Conservation (phyloP, 208 protist genomes). For the Phytomonas sp. region DNA sequence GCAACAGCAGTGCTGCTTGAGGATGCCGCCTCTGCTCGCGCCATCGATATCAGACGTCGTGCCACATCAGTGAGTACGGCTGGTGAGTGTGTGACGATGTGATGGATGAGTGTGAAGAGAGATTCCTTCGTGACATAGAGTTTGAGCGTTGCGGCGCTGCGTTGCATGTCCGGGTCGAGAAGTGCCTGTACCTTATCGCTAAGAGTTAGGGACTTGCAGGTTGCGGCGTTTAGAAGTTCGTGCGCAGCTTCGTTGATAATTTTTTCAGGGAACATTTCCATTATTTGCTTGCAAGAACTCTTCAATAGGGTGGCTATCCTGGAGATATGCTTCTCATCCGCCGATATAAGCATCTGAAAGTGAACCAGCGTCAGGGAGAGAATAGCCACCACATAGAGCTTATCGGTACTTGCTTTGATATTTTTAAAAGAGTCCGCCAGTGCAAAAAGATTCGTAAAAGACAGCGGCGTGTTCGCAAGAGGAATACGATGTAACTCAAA, state of each 20-base stretch:
- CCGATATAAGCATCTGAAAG: conserved; percentile 38
- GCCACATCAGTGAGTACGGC: conserved; percentile 18
- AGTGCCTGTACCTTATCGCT: conserved; percentile 54
- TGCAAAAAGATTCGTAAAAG: conserved; percentile 27
- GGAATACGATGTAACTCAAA: conserved; percentile 54
- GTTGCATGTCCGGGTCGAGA: conserved; percentile 33
- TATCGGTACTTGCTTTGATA: conserved; percentile 19
- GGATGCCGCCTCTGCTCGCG: conserved; percentile 20
- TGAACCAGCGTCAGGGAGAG: conserved; percentile 54
- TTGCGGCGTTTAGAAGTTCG: conserved; percentile 36
- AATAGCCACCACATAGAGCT: conserved; percentile 45
- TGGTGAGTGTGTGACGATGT: conserved; percentile 27
- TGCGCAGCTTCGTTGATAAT: conserved; percentile 32
- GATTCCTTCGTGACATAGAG: conserved; percentile 34
- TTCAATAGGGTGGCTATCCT: conserved; percentile 50
- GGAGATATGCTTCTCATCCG: conserved; percentile 40
- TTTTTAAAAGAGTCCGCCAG: conserved; percentile 29
- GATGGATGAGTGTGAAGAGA: conserved; percentile 31
- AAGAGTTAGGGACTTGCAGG: conserved; percentile 40
- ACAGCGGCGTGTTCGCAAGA: conserved; percentile 34
- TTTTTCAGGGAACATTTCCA: conserved; percentile 45
- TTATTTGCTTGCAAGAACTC: conserved; percentile 38
- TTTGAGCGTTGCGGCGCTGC: conserved; percentile 15
- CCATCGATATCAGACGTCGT: conserved; percentile 21
- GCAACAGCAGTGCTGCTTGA: conserved; percentile 10